These are phyloP conservation scores for Penstemon barbatus DNA, from an alignment of 257 asterid species.

Conservation along the genomic window DNA sequence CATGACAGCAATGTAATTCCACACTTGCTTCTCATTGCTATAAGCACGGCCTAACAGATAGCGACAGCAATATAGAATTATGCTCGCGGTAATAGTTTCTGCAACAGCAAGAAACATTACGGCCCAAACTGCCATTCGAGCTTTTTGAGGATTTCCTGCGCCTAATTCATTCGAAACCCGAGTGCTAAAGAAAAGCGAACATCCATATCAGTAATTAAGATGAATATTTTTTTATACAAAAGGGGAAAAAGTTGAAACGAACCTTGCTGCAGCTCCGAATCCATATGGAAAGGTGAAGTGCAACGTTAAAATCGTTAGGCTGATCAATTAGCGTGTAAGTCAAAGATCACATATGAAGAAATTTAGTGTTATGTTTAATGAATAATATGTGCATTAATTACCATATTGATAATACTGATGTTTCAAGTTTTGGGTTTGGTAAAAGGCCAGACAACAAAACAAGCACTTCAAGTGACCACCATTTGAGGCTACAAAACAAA, in stretches of 20 bases:
- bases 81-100: constrained; percentile 29
- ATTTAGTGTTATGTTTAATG: background rate
- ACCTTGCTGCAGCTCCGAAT: constrained; percentile 67
- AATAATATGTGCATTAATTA: constrained; percentile 12
- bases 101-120: constrained; percentile 38
- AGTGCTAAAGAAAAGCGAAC: constrained; percentile 41
- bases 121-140: constrained; percentile 40
- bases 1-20: constrained; percentile 48
- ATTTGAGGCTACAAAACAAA: constrained; percentile 48
- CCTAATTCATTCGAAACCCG: constrained; percentile 67
- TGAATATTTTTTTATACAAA: background rate
- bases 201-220: background rate
- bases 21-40: constrained; percentile 52
- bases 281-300: constrained; percentile 61
- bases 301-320: constrained; percentile 55
- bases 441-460: constrained; percentile 57
- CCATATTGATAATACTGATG: constrained; percentile 72
- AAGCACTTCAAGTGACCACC: constrained; percentile 71
- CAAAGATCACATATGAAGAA: background rate
- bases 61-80: constrained; percentile 35
- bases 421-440: constrained; percentile 64
- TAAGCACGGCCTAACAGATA: constrained; percentile 38
- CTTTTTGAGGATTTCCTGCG: constrained; percentile 53
- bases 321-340: constrained; percentile 25
- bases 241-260: background rate